A percentile compares a stretch with the other conserved stretches of the same genome.
Evolutionary conservation across 1,139 yeast genomes (phyloP).

Genomic region (Yamadazyma buinensis): DNA sequence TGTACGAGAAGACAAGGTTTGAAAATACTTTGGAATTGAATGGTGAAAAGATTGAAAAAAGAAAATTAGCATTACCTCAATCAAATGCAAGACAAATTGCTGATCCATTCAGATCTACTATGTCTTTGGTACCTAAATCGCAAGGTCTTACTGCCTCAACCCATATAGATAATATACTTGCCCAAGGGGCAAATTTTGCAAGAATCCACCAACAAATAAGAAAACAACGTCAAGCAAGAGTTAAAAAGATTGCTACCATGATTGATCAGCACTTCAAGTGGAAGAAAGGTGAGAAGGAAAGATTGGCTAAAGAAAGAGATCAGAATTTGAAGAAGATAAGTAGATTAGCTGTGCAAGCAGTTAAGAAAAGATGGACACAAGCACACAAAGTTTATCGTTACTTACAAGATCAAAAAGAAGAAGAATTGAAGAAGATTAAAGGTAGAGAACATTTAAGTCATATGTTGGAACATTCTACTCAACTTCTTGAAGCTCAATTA

Average conservation of each 20-base stretch:
- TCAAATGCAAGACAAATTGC: slow-evolving; percentile 34
- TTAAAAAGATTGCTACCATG: slow-evolving; percentile 75
- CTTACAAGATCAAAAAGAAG: slow-evolving; percentile 53
- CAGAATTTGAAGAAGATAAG: slow-evolving; percentile 67
- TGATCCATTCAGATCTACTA: slow-evolving; percentile 38
- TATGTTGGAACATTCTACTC: slow-evolving; percentile 89
- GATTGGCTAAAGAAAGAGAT: slow-evolving; percentile 68
- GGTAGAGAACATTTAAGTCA: slow-evolving; percentile 88
- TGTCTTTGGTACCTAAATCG: slow-evolving; percentile 36
- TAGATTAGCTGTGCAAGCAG: slow-evolving; percentile 75
- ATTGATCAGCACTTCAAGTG: slow-evolving; percentile 84
- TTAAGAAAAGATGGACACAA: slow-evolving; percentile 84
- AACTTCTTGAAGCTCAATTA: slow-evolving; percentile 80
- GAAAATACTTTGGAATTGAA: slow-evolving; percentile 39
- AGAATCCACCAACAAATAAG: slow-evolving; percentile 68
- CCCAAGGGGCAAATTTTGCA: slow-evolving; percentile 74
- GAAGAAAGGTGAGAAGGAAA: slow-evolving; percentile 83
- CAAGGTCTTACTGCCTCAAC: slow-evolving; percentile 48
- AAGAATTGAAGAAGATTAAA: slow-evolving; percentile 64
- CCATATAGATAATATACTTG: slow-evolving; percentile 66
- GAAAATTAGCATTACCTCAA: slow-evolving; percentile 47
- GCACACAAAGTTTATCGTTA: slow-evolving; percentile 79
- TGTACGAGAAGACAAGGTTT: slow-evolving; percentile 29
- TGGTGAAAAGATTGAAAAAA: slow-evolving; percentile 41
- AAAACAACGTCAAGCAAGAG: slow-evolving; percentile 60